These are phyloP conservation scores for Neostapfia colusana DNA, from an alignment of 176 grass and related monocot species.

Conservation along the genomic window DNA sequence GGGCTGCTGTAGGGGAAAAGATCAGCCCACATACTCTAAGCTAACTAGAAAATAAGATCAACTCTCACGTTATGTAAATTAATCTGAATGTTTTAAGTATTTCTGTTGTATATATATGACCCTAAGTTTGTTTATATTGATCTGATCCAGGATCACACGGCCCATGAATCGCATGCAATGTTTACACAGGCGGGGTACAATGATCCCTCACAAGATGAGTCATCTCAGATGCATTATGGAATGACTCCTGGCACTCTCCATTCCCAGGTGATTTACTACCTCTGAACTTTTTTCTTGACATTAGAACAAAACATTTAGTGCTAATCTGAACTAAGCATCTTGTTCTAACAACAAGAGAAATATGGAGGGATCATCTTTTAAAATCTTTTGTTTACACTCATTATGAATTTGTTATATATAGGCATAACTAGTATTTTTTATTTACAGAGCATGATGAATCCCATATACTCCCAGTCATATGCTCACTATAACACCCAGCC, in stretches of 20 bases:
- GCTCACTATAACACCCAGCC: conserved; percentile 91
- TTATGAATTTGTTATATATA: not conserved
- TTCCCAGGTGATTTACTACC: conserved; percentile 64
- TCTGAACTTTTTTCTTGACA: too few relatives aligned
- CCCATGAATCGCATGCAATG: conserved; percentile 86
- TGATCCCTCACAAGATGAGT: conserved; percentile 88
- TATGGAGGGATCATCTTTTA: not conserved
- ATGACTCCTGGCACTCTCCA: conserved; percentile 73
- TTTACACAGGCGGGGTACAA: conserved; percentile 92
- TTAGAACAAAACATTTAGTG: too few relatives aligned
- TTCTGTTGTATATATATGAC: not conserved
- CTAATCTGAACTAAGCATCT: too few relatives aligned
- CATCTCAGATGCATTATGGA: conserved; percentile 84
- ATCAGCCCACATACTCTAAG: too few relatives aligned
- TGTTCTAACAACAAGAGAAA: too few relatives aligned
- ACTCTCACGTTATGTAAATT: too few relatives aligned
- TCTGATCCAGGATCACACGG: conserved; percentile 81
- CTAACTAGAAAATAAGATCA: too few relatives aligned
- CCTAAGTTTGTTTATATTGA: conserved; percentile 40
- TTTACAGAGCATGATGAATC: conserved; percentile 82
- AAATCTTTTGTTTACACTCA: not conserved
- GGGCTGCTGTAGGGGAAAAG: too few relatives aligned
- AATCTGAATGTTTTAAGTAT: not conserved
- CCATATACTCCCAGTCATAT: conserved; percentile 86
- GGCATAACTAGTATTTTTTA: not conserved